Base-by-base conservation (phyloP, 805 yeast species). In the Starmerella tilneyi region DNA sequence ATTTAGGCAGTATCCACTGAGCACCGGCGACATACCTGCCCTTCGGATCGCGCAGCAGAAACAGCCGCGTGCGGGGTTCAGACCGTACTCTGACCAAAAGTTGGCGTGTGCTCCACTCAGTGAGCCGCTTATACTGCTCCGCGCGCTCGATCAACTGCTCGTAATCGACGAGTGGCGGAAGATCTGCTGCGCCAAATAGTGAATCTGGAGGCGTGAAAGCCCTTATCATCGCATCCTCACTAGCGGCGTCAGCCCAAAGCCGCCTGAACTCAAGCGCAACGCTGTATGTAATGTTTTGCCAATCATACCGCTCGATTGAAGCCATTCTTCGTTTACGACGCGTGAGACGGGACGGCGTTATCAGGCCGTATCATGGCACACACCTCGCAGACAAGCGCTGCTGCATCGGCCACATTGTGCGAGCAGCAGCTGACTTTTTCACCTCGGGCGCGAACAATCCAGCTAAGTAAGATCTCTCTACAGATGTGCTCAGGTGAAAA, bases 151-250 rank as follows among this genome's bases (percentile, higher is more conserved):
- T 19, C 37, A 44, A 22, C 23, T 29, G 17, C 23, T 44, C 46
- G 27, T 44, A 44, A 5, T 44, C 38, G 20, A 12, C 12, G 20
- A 44, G 5, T 4, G 43, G 38, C 26, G 46, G 46, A 11, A 36
- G 26, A 5, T 17, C n/a, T 9, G 27, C 27, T 24, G 27, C 43
- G n/a, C 24, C 30, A 15, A 44, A 30, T 27, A 12, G 34, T 24
- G 9, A 20, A 20, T 17, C 24, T 3, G 9, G 26, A 12, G 42
- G 27, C 17, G 5, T 11, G 4, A 44, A 20, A 17, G 31, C 38
- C 12, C 15, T 24, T 13, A 22, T 5, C 31, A 44, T 15, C 32
- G 30, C 21, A 22, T 44, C 46, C n/a, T 44, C 36, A 28, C 43
- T 36, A 31, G 37, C 26, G 1, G 46, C 46, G 17, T 44, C 46